Percentiles rank a stretch among this genome's conserved stretches.
Evolutionary conservation across 164 flowering plant genomes (phyloP).

Genomic region (Vitis cinerea): DNA sequence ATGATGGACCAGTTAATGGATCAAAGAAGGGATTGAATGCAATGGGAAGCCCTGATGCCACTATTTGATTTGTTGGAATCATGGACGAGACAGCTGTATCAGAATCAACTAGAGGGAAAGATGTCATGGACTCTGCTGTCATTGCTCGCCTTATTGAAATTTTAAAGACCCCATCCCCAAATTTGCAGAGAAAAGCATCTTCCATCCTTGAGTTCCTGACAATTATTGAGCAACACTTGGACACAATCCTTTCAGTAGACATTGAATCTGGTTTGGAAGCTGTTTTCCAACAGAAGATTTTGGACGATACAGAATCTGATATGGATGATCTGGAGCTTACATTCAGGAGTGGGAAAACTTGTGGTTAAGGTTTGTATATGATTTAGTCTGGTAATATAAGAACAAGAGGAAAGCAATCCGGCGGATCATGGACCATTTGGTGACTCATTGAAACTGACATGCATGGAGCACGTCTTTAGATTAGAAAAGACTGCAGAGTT

Average conservation of each 20-base stretch:
- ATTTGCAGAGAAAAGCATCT: constrained; percentile 67
- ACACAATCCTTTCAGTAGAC: constrained; percentile 36
- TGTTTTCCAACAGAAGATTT: constrained; percentile 44
- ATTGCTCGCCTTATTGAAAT: constrained; percentile 55
- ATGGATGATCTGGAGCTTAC: no score
- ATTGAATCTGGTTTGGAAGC: constrained; percentile 57
- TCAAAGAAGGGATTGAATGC: constrained; percentile 27
- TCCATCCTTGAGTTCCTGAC: constrained; percentile 64
- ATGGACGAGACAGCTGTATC: constrained; percentile 11
- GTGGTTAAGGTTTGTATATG: no score
- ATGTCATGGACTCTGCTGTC: constrained; percentile 40
- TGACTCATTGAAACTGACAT: no score
- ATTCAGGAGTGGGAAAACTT: no score
- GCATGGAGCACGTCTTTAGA: no score
- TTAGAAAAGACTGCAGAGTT: no score
- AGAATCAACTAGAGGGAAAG: constrained; percentile 23
- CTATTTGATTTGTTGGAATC: constrained; percentile 16
- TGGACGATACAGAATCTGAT: constrained; percentile 14
- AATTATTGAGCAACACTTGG: constrained; percentile 37
- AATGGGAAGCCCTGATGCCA: constrained; percentile 7
- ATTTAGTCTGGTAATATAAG: no score
- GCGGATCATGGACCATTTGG: no score
- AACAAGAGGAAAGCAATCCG: no score
- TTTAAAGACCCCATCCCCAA: constrained; percentile 51
- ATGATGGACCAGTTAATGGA: constrained; percentile 59